These are phyloP conservation scores for Barnettozyma salicaria DNA, from an alignment of 805 yeast genomes.

Conservation along the genomic window DNA sequence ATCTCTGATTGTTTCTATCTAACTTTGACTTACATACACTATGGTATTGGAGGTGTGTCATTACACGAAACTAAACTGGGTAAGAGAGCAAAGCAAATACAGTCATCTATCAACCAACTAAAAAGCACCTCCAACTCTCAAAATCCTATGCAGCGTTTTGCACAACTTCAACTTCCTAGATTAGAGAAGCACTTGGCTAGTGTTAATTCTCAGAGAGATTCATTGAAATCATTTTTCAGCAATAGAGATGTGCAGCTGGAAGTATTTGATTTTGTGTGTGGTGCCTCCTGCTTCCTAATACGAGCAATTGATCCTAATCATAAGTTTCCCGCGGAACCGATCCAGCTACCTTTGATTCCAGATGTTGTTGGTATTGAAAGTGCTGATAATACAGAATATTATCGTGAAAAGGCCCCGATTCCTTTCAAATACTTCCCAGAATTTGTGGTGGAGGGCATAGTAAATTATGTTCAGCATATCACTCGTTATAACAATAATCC, in stretches of 20 bases:
- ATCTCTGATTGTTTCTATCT: slow-evolving; percentile 88
- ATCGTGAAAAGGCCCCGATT: slow-evolving; percentile 56
- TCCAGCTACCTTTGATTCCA: slow-evolving; percentile 54
- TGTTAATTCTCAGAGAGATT: slow-evolving; percentile 42
- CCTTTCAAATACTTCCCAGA: slow-evolving; percentile 88
- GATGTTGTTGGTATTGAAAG: slow-evolving; percentile 57
- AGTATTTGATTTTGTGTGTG: slow-evolving; percentile 70
- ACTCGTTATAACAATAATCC: slow-evolving; percentile 52
- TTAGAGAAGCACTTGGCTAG: slow-evolving; percentile 37
- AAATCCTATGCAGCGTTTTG: slow-evolving; percentile 27
- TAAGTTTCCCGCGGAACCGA: slow-evolving; percentile 45
- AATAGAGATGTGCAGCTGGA: slow-evolving; percentile 54
- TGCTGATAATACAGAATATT: slow-evolving; percentile 68
- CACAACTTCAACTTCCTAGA: slow-evolving; percentile 41
- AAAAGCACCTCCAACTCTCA: slow-evolving; percentile 11
- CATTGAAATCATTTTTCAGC: slow-evolving; percentile 58
- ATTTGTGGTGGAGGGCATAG: slow-evolving; percentile 73
- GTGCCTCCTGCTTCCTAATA: slow-evolving; percentile 66
- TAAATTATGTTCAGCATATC: slow-evolving; percentile 63
- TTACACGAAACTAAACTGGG: slow-evolving; percentile 50
- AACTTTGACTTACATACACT: slow-evolving; percentile 73
- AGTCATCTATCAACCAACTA: slow-evolving; percentile 32
- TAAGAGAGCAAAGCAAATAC: slow-evolving; percentile 43
- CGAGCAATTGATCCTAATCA: slow-evolving; percentile 71
- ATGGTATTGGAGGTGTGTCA: slow-evolving; percentile 80